These are phyloP conservation scores for Daldinia sp. DNA, from an alignment of 2,329 filamentous ascomycete genomes.

Conservation along the genomic window DNA sequence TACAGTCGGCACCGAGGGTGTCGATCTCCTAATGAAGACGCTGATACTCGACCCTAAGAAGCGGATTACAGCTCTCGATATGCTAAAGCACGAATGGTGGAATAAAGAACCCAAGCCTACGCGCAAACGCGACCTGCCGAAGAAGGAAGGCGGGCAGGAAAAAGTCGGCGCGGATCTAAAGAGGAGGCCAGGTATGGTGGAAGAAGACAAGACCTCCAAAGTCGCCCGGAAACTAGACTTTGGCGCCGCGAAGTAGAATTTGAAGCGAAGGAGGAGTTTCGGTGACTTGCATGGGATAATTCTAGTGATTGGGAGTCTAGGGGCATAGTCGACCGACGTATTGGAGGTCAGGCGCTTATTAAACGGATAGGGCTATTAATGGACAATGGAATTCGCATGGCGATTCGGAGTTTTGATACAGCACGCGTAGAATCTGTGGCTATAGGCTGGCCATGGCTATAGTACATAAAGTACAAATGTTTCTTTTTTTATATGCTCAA, in stretches of 20 bases:
- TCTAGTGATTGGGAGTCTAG: conserved; percentile 34
- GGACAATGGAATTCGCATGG: conserved; percentile 1
- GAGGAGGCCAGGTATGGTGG: conserved; percentile 75
- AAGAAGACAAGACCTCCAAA: conserved; percentile 74
- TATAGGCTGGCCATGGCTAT: conserved; percentile 27
- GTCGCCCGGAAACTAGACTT: conserved; percentile 87
- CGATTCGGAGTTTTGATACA: background rate
- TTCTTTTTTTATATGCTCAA: conserved; percentile 4
- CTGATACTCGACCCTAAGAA: conserved; percentile 86
- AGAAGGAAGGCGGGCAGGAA: conserved; percentile 74
- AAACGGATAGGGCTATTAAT: background rate
- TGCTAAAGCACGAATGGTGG: conserved; percentile 89
- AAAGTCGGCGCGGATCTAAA: conserved; percentile 86
- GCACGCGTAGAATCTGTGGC: conserved; percentile 11
- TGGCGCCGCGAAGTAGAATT: conserved; percentile 56
- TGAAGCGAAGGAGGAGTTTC: background rate
- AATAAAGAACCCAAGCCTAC: conserved; percentile 83
- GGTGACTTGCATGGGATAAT: conserved; percentile 15
- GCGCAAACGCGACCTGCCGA: conserved; percentile 80
- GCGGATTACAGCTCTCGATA: conserved; percentile 77
- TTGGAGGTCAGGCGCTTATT: background rate
- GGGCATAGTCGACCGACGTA: background rate
- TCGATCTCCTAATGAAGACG: conserved; percentile 88
- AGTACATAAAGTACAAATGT: conserved; percentile 40
- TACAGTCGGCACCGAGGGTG: conserved; percentile 80